These are phyloP conservation scores for Lactifluus subvellereus DNA, from an alignment of 768 basidiomycete genomes.

Conservation along the genomic window DNA sequence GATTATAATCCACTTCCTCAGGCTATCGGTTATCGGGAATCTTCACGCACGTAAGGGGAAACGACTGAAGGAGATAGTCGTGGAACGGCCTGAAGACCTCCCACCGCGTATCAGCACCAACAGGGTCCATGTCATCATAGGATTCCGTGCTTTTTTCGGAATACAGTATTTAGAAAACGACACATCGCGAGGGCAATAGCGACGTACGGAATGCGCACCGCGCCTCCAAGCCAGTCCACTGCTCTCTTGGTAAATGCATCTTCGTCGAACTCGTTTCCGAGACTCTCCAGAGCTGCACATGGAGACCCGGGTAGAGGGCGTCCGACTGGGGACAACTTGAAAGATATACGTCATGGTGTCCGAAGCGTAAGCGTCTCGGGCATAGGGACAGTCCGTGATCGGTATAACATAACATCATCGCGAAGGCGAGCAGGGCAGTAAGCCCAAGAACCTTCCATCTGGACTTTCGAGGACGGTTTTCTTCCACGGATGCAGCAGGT, in stretches of 20 bases:
- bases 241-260: conserved; percentile 34
- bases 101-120: conserved; percentile 46
- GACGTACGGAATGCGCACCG: conserved; percentile 37
- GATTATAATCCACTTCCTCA: too few relatives aligned
- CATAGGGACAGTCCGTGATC: neutral
- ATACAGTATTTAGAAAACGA: neutral
- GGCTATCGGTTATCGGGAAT: too few relatives aligned
- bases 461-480: neutral
- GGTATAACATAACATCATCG: neutral
- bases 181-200: neutral
- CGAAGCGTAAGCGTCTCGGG: neutral
- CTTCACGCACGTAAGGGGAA: conserved; percentile 50
- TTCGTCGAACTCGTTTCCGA: conserved; percentile 31
- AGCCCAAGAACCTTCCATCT: neutral
- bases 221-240: conserved; percentile 36
- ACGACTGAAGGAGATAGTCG: conserved; percentile 43
- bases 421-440: neutral
- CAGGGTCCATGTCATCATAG: conserved; percentile 43
- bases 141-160: conserved; percentile 42
- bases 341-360: neutral
- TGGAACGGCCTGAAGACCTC: conserved; percentile 36
- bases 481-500: neutral
- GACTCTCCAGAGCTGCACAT: conserved; percentile 30
- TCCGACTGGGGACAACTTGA: conserved; percentile 27
- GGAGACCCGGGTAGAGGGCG: conserved; percentile 30